Evolutionary conservation across 345 rosid genomes (phyloP).

Genomic region (Corymbia maculata): DNA sequence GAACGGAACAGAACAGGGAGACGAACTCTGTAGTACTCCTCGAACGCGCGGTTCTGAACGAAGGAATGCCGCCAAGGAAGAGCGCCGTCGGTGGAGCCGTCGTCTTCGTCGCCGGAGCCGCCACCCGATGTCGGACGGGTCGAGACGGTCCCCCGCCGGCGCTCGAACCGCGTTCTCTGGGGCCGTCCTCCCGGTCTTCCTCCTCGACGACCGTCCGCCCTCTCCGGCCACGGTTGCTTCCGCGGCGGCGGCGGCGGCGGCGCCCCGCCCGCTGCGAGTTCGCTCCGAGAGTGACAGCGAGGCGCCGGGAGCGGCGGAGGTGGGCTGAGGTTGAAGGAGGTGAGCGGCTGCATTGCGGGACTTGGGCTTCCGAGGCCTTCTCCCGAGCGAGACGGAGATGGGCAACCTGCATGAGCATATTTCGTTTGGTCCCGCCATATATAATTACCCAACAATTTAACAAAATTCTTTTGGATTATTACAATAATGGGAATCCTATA

Average conservation of each 20-base stretch:
- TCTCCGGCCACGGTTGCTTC: not conserved
- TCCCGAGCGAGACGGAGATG: not conserved
- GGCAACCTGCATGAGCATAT: not conserved
- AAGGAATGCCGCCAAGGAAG: constrained; percentile 49
- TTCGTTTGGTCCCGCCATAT: not conserved
- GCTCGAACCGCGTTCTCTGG: constrained; percentile 41
- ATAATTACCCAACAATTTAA: not conserved
- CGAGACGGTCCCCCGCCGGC: constrained; percentile 61
- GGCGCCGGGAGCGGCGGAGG: not conserved
- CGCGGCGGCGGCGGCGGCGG: not conserved
- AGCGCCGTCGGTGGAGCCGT: not conserved
- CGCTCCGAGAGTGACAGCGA: not conserved
- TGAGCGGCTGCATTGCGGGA: not conserved
- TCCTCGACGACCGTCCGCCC: constrained; percentile 44
- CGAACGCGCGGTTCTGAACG: constrained; percentile 62
- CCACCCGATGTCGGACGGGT: constrained; percentile 43
- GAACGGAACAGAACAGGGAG: not conserved
- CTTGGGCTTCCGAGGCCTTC: not conserved
- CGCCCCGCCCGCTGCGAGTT: not conserved
- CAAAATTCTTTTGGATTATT: not conserved
- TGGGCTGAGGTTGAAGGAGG: not conserved
- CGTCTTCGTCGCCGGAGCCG: constrained; percentile 4
- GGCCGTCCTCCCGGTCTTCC: constrained; percentile 47
- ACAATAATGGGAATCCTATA: not conserved
- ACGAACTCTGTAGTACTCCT: constrained; percentile 72